Evolutionary conservation across 352 stramenopile genomes (phyloP).

Genomic region (Hyaloperonospora brassicae): DNA sequence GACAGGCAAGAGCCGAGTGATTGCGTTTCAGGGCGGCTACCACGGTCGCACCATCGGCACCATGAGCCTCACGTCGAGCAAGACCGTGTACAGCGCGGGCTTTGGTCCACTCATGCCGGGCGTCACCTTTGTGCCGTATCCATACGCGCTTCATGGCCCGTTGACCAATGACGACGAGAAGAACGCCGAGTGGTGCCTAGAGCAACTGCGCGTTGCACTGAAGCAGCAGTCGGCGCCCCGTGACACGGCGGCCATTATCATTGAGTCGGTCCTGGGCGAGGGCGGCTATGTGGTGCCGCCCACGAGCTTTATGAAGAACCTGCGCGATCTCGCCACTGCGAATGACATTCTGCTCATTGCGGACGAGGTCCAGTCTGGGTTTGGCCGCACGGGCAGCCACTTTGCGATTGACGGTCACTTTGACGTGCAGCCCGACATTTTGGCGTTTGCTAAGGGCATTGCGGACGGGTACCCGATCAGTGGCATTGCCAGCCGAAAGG

Average conservation of each 20-base stretch:
- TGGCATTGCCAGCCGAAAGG: constrained; percentile 79
- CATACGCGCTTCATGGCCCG: constrained; percentile 78
- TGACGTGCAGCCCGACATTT: constrained; percentile 85
- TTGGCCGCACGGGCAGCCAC: constrained; percentile 80
- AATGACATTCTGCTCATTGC: constrained; percentile 91
- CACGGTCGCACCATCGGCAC: constrained; percentile 88
- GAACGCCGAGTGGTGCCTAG: constrained; percentile 64
- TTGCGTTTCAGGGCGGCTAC: constrained; percentile 90
- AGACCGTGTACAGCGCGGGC: constrained; percentile 82
- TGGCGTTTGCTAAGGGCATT: constrained; percentile 91
- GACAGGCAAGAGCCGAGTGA: constrained; percentile 85
- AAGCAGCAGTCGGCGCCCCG: constrained; percentile 86
- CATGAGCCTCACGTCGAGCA: constrained; percentile 89
- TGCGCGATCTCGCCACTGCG: constrained; percentile 86
- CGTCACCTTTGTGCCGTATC: constrained; percentile 82
- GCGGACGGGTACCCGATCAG: constrained; percentile 88
- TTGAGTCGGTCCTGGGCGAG: constrained; percentile 89
- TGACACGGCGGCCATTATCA: constrained; percentile 86
- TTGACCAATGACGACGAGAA: constrained; percentile 64
- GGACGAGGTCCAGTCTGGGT: constrained; percentile 90
- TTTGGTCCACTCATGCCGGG: constrained; percentile 82
- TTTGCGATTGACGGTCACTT: constrained; percentile 84
- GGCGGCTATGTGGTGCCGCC: constrained; percentile 88
- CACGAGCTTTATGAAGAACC: constrained; percentile 87
- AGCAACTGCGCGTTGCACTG: constrained; percentile 79